Base-by-base conservation (phyloP, 2,329 filamentous ascomycete species). In the Beauveria pseudobassiana region DNA sequence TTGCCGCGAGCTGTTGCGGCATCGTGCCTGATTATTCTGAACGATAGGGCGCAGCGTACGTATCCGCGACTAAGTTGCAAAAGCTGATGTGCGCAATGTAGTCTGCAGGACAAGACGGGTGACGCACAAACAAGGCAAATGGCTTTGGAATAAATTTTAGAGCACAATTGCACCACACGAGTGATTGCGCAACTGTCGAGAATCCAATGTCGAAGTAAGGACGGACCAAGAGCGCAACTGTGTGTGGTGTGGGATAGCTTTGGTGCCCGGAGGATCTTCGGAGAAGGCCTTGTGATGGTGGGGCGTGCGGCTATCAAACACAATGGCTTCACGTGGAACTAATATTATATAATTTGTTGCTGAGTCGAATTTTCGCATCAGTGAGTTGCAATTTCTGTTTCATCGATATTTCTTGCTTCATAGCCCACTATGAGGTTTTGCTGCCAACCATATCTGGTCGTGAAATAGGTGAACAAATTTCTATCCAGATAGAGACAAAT, bases 1-100 rank as follows among this genome's bases (percentile, higher is more conserved):
- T 98, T 72, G 91, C 87, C 71, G 82, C 86, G 64, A 93, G 81
- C 72, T 82, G 83, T 76, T 91, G 87, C 68, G 87, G 86, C 88
- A 90, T 75, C 38, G 46, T 62, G 55, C 42, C 20, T 42, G 10
- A 8, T 14, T 48, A 40, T 30, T 28, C 14, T 4, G 49, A 46
- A 43, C 43, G 34, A 52, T 18, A 24, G 40, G 22, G 10, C 22
- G 45, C 28, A 20, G 26, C 43, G 46, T 61, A 65, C 63, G 66
- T 42, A 30, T 20, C 46, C 30, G 9, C 43, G 56, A 24, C 45
- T 59, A 40, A 22, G 28, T 26, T 26, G 45, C 55, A 49, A 49
- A 49, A 24, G 30, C 43, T 16, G 30, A 26, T 6, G 45, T 9
- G 45, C 43, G 14, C 34, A 20, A 30, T 50, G 14, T 28, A 50